A percentile compares a stretch with the other conserved stretches of the same genome.
Conservation (phyloP, 768 basidiomycete species). For the Daedaleopsis nitida region DNA sequence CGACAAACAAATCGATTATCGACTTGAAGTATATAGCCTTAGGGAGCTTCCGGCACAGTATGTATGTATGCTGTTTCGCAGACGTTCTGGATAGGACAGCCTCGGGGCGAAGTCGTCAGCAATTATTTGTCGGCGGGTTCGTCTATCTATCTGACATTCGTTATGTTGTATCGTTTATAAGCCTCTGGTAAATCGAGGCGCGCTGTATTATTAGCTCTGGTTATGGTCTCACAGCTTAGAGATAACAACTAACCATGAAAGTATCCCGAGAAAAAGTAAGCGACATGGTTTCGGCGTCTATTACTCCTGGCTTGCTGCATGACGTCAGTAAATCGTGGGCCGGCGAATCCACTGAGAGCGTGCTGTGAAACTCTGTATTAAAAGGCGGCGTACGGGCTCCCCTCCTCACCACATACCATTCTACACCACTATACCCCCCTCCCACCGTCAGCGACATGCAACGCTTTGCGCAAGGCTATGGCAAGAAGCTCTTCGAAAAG, state of each 20-base stretch:
- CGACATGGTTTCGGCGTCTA: not conserved
- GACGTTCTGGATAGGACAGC: not conserved
- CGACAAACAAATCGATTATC: too few species aligned
- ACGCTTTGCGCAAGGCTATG: constrained; percentile 40
- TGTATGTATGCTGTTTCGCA: too few species aligned
- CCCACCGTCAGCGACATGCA: constrained; percentile 24
- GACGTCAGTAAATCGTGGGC: too few species aligned
- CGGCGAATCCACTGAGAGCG: not conserved
- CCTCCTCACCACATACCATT: not conserved
- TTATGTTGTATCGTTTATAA: not conserved
- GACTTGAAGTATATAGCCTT: too few species aligned
- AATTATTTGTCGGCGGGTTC: not conserved
- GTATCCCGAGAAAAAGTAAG: not conserved
- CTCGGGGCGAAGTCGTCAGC: not conserved
- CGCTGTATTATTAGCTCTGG: not conserved
- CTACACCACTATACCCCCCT: not conserved
- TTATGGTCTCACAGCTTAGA: not conserved
- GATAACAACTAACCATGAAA: not conserved
- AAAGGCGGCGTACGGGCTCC: not conserved
- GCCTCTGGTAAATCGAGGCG: not conserved
- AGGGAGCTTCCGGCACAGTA: too few species aligned
- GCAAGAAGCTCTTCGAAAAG: constrained; percentile 60
- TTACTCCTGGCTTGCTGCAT: not conserved
- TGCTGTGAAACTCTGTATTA: not conserved
- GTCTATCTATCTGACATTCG: not conserved